Evolutionary conservation across 257 asterid species (phyloP), one percentile per base, ranked within the genome.

Genomic region (Primulina huaijiensis): DNA sequence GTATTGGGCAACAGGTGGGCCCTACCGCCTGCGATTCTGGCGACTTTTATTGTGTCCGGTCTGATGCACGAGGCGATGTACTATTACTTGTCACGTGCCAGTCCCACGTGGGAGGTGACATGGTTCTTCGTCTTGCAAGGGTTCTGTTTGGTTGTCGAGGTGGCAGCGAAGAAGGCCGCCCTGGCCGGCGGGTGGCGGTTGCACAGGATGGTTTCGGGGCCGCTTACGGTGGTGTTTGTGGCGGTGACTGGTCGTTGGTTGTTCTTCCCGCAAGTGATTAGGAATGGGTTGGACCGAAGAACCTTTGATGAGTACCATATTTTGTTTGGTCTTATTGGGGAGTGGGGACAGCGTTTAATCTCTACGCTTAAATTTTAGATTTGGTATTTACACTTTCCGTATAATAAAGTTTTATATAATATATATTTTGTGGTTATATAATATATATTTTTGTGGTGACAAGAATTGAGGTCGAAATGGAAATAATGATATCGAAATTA

Each of bases 61-160:
- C 33, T 90, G 9, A 78, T 84, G 89, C 96, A 90, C 52, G 96
- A 90, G 80, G 80, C 88, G 2, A 6, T 84, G 25, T 74, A 81
- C 5, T 86, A 86, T 76, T 81, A 81, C 67, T 62, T 83, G 23
- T 70, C 72, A 2, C 82, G 78, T n/a, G 92, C 30, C 29, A 33
- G 63, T 1, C 92, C 92, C 11, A 73, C 89, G 14, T 87, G 95
- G 95, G 96, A 88, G 23, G 83, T 79, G 81, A 90, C 95, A 21
- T 33, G 62, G 80, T 90, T 81, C 23, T 90, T 90, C 20, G 83
- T 86, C 31, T 67, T 88, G 0, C 90, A 90, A 0, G 96, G 92
- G 11, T 74, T 86, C 33, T 64, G 83, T 55, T 82, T 83, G 73
- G 81, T 72, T 71, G 72, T 61, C 76, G 96, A 85, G 78, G 27